phyloP scores from a whole-genome alignment of 2,329 filamentous ascomycete species.

The Monosporascus sp. region DNA sequence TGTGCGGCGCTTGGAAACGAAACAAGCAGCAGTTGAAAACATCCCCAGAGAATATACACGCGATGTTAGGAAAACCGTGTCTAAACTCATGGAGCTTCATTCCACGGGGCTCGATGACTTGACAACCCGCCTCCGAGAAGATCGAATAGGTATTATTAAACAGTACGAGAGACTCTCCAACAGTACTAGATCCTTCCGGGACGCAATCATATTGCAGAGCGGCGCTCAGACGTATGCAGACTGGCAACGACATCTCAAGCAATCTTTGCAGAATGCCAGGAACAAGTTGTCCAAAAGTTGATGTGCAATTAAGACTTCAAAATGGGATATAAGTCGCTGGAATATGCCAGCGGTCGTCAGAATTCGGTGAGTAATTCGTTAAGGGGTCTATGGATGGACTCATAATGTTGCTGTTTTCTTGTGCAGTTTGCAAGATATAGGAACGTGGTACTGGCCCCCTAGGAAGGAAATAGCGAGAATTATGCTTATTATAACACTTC shows the following conservation, averaged over 20 bases:
- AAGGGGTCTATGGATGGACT: too few species aligned
- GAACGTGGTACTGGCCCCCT: too few species aligned
- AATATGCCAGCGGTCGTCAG: too few species aligned
- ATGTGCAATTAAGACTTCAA: not conserved
- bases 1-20: not conserved
- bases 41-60: not conserved
- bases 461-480: too few species aligned
- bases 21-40: not conserved
- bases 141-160: not conserved
- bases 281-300: not conserved
- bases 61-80: not conserved
- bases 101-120: not conserved
- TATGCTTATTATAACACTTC: too few species aligned
- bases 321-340: too few species aligned
- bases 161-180: not conserved
- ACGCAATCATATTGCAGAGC: not conserved
- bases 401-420: too few species aligned
- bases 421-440: too few species aligned
- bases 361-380: too few species aligned
- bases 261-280: not conserved
- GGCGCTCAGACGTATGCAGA: not conserved
- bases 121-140: not conserved
- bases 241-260: not conserved
- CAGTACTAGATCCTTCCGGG: not conserved
- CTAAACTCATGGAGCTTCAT: not conserved